These are phyloP conservation scores for Rhytidhysteron rufulum DNA, from an alignment of 2,329 filamentous ascomycete species.

Conservation along the genomic window DNA sequence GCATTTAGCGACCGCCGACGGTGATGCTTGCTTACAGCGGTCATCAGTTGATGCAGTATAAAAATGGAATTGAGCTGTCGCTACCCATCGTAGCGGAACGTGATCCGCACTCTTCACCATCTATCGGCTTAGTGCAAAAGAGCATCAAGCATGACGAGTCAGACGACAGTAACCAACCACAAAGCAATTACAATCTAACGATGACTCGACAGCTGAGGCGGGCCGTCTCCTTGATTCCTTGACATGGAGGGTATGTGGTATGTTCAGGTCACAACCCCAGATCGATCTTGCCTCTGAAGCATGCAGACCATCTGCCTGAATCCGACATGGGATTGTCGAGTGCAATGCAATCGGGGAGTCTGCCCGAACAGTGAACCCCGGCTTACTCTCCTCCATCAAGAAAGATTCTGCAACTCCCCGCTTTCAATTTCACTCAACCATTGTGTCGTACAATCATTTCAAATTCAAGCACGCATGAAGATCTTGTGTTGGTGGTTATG, in stretches of 20 bases:
- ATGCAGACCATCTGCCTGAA: background rate
- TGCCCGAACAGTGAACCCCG: background rate
- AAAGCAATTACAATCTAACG: background rate
- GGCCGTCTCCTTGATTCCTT: background rate
- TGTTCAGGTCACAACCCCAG: too few species aligned
- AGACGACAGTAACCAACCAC: conserved; percentile 2
- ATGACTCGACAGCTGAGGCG: background rate
- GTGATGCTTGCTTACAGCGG: conserved; percentile 13
- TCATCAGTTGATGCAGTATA: conserved; percentile 13
- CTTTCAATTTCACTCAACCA: too few species aligned
- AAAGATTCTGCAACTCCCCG: too few species aligned
- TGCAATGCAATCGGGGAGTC: background rate
- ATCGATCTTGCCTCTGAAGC: background rate
- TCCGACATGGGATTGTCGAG: too few species aligned
- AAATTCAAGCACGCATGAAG: background rate
- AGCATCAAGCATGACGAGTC: conserved; percentile 1
- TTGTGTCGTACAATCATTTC: background rate
- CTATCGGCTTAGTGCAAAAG: conserved; percentile 4
- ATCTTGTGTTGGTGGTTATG: background rate
- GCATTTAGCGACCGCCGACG: conserved; percentile 26
- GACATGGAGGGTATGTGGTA: too few species aligned
- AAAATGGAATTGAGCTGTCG: conserved; percentile 2
- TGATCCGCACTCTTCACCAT: conserved; percentile 5
- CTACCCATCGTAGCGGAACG: conserved; percentile 10
- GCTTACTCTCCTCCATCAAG: background rate